Evolutionary conservation across 2,329 filamentous ascomycete genomes (phyloP), one percentile per base, ranked within the genome.

Genomic region (Trichoderma sp.): DNA sequence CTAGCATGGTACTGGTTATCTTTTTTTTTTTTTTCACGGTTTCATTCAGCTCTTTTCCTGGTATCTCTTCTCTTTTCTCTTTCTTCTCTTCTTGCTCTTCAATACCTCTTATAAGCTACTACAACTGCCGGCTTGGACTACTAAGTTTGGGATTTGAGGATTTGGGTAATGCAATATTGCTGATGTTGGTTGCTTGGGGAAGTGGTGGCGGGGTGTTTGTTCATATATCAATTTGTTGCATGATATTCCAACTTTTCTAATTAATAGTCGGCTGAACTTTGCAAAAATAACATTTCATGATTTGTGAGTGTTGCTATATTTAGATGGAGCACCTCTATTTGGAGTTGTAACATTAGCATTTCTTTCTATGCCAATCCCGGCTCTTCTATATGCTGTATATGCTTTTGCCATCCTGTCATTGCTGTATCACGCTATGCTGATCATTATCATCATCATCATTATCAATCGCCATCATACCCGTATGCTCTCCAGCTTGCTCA

Each of bases 401-500:
- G 43, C 46, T 13, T 21, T 49, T 49, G 10, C 46, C 13, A 49
- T 24, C 39, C 51, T 8, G 28, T 30, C 16, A 51, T 61, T 55
- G 52, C 24, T n/a, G 10, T 18, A 32, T 30, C 28, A 30, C 34
- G 10, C 39, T 60, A 4, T 16, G 39, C n/a, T 46, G 39, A n/a
- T 43, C 18, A 43, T 43, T 39, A 66, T 66, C 63, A 39, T 68
- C 32, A 14, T 56, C 28, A 2, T 56, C n/a, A 14, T 56, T 37
- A 13, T 67, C 18, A 10, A 8, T 52, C 14, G 10, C 4, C 4
- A n/a, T 75, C 64, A 80, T 32, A 79, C 73, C 10, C 71, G 73
- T 37, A 83, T 79, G 26, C 76, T 76, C 71, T 83, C 81, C 24
- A 83, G 72, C 28, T 73, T 79, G 11, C 76, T 74, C 16, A 83